phyloP scores from a whole-genome alignment of 1,139 yeast species.

The Suhomyces bolitotheri region DNA sequence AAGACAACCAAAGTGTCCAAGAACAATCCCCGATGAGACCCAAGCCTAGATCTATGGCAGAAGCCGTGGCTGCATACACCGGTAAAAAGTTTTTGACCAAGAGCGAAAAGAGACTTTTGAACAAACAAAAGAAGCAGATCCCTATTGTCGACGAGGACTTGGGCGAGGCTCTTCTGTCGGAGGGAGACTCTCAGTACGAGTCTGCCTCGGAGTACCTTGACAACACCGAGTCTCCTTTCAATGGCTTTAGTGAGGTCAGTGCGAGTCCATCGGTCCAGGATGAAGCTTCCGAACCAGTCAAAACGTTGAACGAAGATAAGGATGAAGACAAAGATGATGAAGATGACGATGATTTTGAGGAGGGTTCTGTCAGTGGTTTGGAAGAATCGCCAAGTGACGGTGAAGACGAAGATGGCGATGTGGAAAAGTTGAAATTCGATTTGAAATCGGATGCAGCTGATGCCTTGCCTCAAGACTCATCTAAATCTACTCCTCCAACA shows the following conservation, averaged over 20 bases:
- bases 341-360: conserved; percentile 22
- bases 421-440: conserved; percentile 34
- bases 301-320: conserved; percentile 13
- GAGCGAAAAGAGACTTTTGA: conserved; percentile 34
- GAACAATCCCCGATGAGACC: conserved; percentile 12
- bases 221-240: conserved; percentile 18
- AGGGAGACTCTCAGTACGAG: conserved; percentile 28
- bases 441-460: conserved; percentile 10
- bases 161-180: conserved; percentile 23
- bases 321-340: conserved; percentile 22
- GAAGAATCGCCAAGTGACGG: conserved; percentile 10
- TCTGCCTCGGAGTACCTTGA: conserved; percentile 33
- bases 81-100: conserved; percentile 51
- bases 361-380: conserved; percentile 5
- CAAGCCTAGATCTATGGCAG: conserved; percentile 57
- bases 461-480: conserved; percentile 3
- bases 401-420: conserved; percentile 30
- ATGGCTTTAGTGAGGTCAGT: conserved; percentile 16
- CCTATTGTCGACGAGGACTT: conserved; percentile 26
- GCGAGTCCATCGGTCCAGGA: conserved; percentile 6
- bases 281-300: conserved; percentile 4
- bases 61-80: conserved; percentile 61
- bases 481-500: conserved; percentile 40
- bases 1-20: too few relatives aligned
- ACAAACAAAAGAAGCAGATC: conserved; percentile 23